These are phyloP conservation scores for Huntiella moniliformis DNA, from an alignment of 2,329 filamentous ascomycete genomes.

Conservation along the genomic window DNA sequence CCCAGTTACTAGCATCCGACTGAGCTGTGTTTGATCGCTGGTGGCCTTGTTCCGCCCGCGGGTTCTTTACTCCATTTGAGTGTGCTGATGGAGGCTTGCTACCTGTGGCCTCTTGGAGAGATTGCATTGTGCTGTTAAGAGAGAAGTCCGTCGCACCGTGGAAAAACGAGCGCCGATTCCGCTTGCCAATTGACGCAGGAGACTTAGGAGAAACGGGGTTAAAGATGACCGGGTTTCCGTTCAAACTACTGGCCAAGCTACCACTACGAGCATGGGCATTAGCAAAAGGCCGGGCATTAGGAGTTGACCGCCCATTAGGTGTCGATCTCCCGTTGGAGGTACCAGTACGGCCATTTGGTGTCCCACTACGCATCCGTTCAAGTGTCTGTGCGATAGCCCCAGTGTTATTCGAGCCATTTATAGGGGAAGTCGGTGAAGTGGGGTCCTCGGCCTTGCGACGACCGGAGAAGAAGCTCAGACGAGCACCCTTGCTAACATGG, in stretches of 20 bases:
- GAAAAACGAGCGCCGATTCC: constrained; percentile 12
- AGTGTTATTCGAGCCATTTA: neutral
- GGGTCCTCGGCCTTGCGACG: constrained; percentile 24
- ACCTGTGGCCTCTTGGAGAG: neutral
- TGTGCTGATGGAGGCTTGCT: neutral
- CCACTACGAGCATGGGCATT: constrained; percentile 5
- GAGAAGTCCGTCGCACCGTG: constrained; percentile 3
- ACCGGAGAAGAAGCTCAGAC: constrained; percentile 38
- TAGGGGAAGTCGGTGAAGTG: neutral
- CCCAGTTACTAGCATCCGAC: constrained; percentile 16
- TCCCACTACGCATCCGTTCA: constrained; percentile 7
- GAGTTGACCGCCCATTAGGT: neutral
- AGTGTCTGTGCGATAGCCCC: constrained; percentile 6
- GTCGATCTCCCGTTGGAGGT: neutral
- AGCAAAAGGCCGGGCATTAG: neutral
- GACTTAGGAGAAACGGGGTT: neutral
- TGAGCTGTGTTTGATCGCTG: constrained; percentile 1
- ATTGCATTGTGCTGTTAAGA: constrained; percentile 2
- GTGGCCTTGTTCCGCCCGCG: neutral
- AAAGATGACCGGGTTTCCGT: constrained; percentile 10
- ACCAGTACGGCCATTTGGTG: constrained; percentile 4
- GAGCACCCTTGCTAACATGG: constrained; percentile 25
- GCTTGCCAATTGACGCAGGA: constrained; percentile 3
- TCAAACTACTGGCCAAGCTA: constrained; percentile 8
- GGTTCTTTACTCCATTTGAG: neutral